Percentiles rank a stretch among this genome's conserved stretches.
Evolutionary conservation across 352 stramenopile species (phyloP).

Genomic region (Phytophthora uliginosa): DNA sequence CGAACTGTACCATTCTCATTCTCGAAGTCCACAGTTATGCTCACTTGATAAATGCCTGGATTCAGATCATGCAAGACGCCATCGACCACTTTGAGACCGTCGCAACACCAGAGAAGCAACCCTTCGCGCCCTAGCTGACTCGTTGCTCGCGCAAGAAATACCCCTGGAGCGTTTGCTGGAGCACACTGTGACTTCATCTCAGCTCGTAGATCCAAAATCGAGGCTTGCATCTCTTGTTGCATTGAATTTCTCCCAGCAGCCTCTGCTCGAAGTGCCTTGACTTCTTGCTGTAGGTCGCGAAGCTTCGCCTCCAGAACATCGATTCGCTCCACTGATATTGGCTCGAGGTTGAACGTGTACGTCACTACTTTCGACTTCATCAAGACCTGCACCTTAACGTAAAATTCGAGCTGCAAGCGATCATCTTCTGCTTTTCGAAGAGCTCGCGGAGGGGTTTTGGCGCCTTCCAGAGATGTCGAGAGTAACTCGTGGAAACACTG

Average conservation of each 20-base stretch:
- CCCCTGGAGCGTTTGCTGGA: not conserved
- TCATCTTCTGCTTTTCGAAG: constrained; percentile 8
- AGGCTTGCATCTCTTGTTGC: constrained; percentile 9
- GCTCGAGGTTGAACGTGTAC: constrained; percentile 6
- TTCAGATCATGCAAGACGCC: constrained; percentile 4
- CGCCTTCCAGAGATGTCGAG: not conserved
- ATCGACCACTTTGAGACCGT: constrained; percentile 17
- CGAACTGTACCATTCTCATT: not conserved
- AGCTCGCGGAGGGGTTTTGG: not conserved
- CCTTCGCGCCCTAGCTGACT: constrained; percentile 6
- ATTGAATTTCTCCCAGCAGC: not conserved
- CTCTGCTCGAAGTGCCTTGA: constrained; percentile 17
- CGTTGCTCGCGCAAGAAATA: constrained; percentile 16
- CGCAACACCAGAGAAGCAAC: constrained; percentile 12
- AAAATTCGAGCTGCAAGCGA: constrained; percentile 13
- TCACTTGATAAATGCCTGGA: constrained; percentile 18
- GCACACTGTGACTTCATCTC: constrained; percentile 18
- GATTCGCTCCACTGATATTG: constrained; percentile 11
- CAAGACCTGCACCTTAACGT: constrained; percentile 23
- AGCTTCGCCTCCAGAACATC: constrained; percentile 14
- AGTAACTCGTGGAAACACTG: constrained; percentile 21
- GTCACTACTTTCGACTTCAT: constrained; percentile 11
- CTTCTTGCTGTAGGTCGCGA: constrained; percentile 16
- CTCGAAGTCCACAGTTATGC: constrained; percentile 14
- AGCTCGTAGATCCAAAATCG: constrained; percentile 2